A percentile compares a stretch with the other conserved stretches of the same genome.
phyloP scores from a whole-genome alignment of 106 monocot species.

The Acanthochlamys bracteata region DNA sequence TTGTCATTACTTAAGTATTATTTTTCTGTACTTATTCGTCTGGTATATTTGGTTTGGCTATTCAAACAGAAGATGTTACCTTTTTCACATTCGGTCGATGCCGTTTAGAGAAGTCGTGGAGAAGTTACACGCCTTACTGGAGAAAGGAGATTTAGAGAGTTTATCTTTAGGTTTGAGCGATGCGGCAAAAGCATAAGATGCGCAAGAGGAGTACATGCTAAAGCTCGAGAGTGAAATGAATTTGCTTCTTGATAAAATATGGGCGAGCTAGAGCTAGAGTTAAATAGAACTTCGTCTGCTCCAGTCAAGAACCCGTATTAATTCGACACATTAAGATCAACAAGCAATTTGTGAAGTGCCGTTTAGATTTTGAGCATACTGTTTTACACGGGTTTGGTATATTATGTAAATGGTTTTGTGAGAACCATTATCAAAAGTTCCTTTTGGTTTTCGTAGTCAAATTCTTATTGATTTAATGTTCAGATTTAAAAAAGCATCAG shows the following conservation, averaged over 20 bases:
- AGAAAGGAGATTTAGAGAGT: slow-evolving; percentile 59
- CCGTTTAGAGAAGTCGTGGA: slow-evolving; percentile 58
- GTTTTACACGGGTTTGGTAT: too few relatives aligned
- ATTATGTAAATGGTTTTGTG: too few relatives aligned
- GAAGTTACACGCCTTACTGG: slow-evolving; percentile 45
- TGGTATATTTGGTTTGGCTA: too few relatives aligned
- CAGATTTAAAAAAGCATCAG: too few relatives aligned
- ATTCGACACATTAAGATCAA: neutral
- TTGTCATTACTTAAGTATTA: too few relatives aligned
- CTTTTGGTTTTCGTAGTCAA: too few relatives aligned
- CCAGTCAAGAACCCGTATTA: slow-evolving; percentile 26
- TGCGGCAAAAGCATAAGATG: slow-evolving; percentile 41
- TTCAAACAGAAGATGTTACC: neutral
- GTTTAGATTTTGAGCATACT: too few relatives aligned
- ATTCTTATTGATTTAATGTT: too few relatives aligned
- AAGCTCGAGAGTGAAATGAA: slow-evolving; percentile 67
- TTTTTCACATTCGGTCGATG: neutral
- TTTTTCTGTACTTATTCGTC: too few relatives aligned
- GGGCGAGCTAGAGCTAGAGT: slow-evolving; percentile 50
- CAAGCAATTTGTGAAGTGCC: too few relatives aligned
- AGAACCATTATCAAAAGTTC: too few relatives aligned
- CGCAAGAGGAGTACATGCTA: slow-evolving; percentile 62
- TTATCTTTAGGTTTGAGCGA: slow-evolving; percentile 46
- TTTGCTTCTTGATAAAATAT: slow-evolving; percentile 57
- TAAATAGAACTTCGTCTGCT: slow-evolving; percentile 34